Percentiles rank a stretch among this genome's conserved stretches.
Evolutionary conservation across 2,329 filamentous ascomycete genomes (phyloP).

Genomic region (Calcarisporium arbuscula): DNA sequence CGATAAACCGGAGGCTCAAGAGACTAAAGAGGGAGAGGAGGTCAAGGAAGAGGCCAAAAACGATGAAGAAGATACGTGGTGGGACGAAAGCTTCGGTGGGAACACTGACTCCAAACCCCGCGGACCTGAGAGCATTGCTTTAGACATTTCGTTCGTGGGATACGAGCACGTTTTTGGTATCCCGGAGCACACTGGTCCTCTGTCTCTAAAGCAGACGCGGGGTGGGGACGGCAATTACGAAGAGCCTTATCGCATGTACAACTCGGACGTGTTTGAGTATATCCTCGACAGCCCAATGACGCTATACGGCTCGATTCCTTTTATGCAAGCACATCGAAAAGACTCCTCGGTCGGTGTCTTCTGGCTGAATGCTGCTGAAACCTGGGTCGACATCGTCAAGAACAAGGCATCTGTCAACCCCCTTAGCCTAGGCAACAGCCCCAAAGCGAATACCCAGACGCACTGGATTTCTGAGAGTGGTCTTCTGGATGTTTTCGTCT

Average conservation of each 20-base stretch:
- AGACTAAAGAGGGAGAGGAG: conserved; percentile 41
- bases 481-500: conserved; percentile 85
- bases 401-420: conserved; percentile 67
- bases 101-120: conserved; percentile 94
- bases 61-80: conserved; percentile 87
- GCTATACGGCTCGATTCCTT: conserved; percentile 91
- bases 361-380: conserved; percentile 96
- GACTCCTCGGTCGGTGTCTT: conserved; percentile 92
- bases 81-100: conserved; percentile 93
- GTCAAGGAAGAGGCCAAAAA: conserved; percentile 38
- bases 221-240: conserved; percentile 79
- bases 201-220: conserved; percentile 85
- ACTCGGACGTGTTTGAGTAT: conserved; percentile 97
- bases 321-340: conserved; percentile 96
- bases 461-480: conserved; percentile 97
- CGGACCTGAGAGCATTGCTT: conserved; percentile 82
- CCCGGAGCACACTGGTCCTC: conserved; percentile 81
- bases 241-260: conserved; percentile 92
- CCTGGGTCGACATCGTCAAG: conserved; percentile 94
- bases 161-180: conserved; percentile 94
- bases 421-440: conserved; percentile 61
- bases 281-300: conserved; percentile 97
- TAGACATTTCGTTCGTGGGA: conserved; percentile 88
- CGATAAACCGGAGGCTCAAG: conserved; percentile 55
- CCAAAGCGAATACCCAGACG: conserved; percentile 73